Evolutionary conservation across 805 yeast genomes (phyloP).

Genomic region (Nakazawaea ishiwadae): DNA sequence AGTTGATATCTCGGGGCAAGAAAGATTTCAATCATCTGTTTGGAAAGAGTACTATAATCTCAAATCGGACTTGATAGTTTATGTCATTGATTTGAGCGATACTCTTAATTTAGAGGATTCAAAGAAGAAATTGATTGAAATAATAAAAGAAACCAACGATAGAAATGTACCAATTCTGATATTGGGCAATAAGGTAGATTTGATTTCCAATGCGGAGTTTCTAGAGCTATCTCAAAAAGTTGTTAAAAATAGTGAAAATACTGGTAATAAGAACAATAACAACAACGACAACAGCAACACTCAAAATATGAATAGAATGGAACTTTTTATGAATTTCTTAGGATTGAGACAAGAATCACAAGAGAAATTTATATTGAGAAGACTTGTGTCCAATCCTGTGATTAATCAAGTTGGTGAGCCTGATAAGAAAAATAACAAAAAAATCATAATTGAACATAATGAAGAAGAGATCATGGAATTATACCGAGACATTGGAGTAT

Average conservation of each 20-base stretch:
- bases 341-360: conserved; percentile 13
- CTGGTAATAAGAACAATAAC: background rate
- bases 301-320: conserved; percentile 12
- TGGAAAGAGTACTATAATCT: conserved; percentile 19
- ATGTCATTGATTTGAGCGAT: conserved; percentile 26
- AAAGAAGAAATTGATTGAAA: conserved; percentile 17
- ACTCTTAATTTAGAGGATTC: conserved; percentile 20
- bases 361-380: conserved; percentile 7
- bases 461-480: conserved; percentile 14
- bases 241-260: too few species aligned
- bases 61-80: conserved; percentile 18
- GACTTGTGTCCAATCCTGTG: conserved; percentile 3
- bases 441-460: background rate
- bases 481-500: conserved; percentile 20
- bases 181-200: conserved; percentile 26
- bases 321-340: conserved; percentile 17
- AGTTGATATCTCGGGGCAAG: conserved; percentile 28
- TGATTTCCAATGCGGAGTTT: conserved; percentile 17
- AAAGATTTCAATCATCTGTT: conserved; percentile 16
- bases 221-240: background rate
- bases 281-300: conserved; percentile 8
- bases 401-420: background rate
- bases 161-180: conserved; percentile 21
- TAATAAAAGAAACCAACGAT: conserved; percentile 18
- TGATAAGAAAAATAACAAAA: background rate